Evolutionary conservation across 2,329 filamentous ascomycete genomes (phyloP), one percentile per base, ranked within the genome.

Genomic region (Alternaria metachromatica): DNA sequence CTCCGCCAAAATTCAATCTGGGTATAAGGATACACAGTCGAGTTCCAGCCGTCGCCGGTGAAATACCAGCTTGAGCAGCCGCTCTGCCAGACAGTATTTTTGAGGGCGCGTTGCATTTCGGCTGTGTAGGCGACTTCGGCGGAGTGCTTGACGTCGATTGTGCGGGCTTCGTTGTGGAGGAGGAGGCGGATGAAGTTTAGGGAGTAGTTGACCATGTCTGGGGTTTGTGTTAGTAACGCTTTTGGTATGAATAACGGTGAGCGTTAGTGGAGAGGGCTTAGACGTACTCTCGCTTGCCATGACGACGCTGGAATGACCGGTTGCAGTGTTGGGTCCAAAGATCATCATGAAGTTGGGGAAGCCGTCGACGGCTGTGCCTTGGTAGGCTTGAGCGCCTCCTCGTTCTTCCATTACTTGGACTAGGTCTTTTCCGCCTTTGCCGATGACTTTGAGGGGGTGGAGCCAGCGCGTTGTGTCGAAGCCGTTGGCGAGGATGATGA

Each of bases 91-190:
- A 88, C 92, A 37, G 86, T 84, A 51, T 90, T 84, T 51, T 78
- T 75, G 41, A 77, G 66, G 7, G 72, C 71, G 64, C 73, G 64
- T 26, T 82, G 78, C 5, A 87, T 77, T 54, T 85, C 82, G 4
- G 70, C 66, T 6, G 73, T 84, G 76, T 66, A 80, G 63, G 82
- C 96, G 95, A 67, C 89, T 87, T 72, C 86, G 82, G 61, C 97
- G 85, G 79, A 97, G 97, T 80, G 94, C 89, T 72, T 87, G 83
- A 72, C 92, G 92, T 82, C 97, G 91, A 85, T 94, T 96, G 77
- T 96, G 90, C 76, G 96, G 94, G 63, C 96, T 92, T 71, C 91
- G 91, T 95, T 94, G 96, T 83, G 97, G 93, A 65, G 94, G 18
- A 89, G 80, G 3, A 86, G 84, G 69, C 83, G 84, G 67, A 90